Evolutionary conservation across 164 flowering plant species (phyloP).

Genomic region (Sedum album): DNA sequence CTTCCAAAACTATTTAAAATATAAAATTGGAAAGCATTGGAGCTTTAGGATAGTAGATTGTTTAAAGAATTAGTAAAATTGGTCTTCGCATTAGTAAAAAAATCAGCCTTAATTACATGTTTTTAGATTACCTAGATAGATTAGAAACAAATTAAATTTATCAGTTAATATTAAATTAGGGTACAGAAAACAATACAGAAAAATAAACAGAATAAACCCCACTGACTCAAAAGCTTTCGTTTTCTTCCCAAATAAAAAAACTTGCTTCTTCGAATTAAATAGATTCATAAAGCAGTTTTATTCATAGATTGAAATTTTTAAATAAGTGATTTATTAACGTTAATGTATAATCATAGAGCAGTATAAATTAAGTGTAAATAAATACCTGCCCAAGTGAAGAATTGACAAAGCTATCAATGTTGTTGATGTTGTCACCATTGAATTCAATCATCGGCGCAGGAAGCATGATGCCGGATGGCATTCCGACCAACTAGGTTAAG

Average conservation of each 20-base stretch:
- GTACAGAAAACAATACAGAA: neutral
- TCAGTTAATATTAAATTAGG: neutral
- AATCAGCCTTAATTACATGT: neutral
- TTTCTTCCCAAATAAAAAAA: too few relatives aligned
- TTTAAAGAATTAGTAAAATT: neutral
- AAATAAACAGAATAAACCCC: neutral
- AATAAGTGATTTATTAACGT: too few relatives aligned
- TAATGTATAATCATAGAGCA: neutral
- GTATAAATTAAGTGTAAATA: neutral
- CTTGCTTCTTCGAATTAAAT: too few relatives aligned
- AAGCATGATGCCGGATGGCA: neutral
- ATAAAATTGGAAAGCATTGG: too few relatives aligned
- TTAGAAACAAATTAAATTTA: neutral
- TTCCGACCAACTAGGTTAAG: neutral
- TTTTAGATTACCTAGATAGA: neutral
- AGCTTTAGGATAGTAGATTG: too few relatives aligned
- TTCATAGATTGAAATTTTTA: too few relatives aligned
- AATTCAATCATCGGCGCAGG: constrained; percentile 1
- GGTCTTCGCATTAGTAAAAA: neutral
- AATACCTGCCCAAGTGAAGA: constrained; percentile 6
- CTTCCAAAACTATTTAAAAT: neutral
- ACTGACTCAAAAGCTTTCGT: neutral
- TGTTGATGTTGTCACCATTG: constrained; percentile 1
- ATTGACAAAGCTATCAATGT: neutral
- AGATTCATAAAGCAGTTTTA: too few relatives aligned